Base-by-base conservation (phyloP, 495 filamentous ascomycete species). In the Hypoxylon subgilvum region DNA sequence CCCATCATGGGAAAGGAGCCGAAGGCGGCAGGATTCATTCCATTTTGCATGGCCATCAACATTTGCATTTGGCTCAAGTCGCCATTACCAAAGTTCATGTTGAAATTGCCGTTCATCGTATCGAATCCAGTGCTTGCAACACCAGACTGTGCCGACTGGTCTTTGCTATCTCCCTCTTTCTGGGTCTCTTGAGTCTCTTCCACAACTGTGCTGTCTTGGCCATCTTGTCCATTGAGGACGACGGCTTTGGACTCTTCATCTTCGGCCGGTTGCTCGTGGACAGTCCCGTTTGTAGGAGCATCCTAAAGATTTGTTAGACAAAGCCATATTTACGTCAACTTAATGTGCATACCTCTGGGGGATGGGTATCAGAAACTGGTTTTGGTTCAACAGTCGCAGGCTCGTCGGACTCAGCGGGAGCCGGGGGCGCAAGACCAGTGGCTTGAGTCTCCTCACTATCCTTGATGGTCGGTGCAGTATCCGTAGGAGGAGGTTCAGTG, bases 1-100 rank as follows among this genome's bases (percentile, higher is more conserved):
- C 92, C 89, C 90, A 91, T 90, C 85, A 96, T 92, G 55, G 85
- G 84, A 69, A 88, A 89, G 58, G 75, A 73, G 43, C 78, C 76
- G 70, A 87, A 86, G 22, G 73, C 73, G 39, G 75, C 76, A 54
- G 82, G 83, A 44, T 77, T 79, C 87, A 92, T 91, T 53, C 84
- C 82, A 70, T 83, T 88, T 54, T 86, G 80, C 86, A 91, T 91
- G 59, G 83, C 77, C 80, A 84, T 81, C 80, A 84, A 81, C 80
- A 82, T 82, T 48, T 82, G 81, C 81, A 84, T 96, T 58, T 89
- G 85, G 69, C 84, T 89, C 67, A 92, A 86, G 60, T 86, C 81
- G 62, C 76, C 83, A 48, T 78, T 83, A 63, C 76, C 80, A 74
- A 87, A 89, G 52, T 79, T 82, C 85, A 90, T 88, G 47, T 75